Conservation (phyloP, 345 rosid genomes). For the Combretum micranthum region DNA sequence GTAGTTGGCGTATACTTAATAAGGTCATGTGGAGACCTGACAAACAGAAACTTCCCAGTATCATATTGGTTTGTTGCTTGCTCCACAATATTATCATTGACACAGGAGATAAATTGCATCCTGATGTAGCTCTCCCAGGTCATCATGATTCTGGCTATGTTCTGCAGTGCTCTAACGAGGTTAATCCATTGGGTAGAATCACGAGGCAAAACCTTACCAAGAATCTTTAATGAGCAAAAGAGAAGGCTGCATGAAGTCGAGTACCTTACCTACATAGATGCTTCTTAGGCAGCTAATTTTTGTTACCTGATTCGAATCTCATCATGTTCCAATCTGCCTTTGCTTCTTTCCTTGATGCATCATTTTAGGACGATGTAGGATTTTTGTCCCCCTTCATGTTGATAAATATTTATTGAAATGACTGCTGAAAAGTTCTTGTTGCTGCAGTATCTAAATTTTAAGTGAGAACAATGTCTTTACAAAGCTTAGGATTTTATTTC, state of each 20-base stretch:
- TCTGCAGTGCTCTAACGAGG: slow-evolving; percentile 57
- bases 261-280: background rate
- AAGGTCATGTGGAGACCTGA: slow-evolving; percentile 98
- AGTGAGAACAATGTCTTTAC: too few relatives aligned
- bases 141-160: slow-evolving; percentile 72
- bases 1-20: slow-evolving; percentile 91
- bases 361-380: too few relatives aligned
- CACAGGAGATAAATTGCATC: slow-evolving; percentile 59
- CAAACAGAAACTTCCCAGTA: slow-evolving; percentile 79
- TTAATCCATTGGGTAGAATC: slow-evolving; percentile 46
- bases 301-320: too few relatives aligned
- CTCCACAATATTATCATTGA: slow-evolving; percentile 83
- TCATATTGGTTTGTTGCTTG: slow-evolving; percentile 77
- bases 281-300: too few relatives aligned
- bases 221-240: slow-evolving; percentile 30
- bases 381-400: too few relatives aligned
- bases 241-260: slow-evolving; percentile 2
- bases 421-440: too few relatives aligned
- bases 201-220: slow-evolving; percentile 50
- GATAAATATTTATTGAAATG: too few relatives aligned
- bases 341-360: too few relatives aligned
- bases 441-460: too few relatives aligned
- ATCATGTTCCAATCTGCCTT: too few relatives aligned
- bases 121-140: slow-evolving; percentile 54
- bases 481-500: too few relatives aligned